Evolutionary conservation across 106 monocot genomes (phyloP), one percentile per base, ranked within the genome.

Genomic region (Apostasia shenzhenica): DNA sequence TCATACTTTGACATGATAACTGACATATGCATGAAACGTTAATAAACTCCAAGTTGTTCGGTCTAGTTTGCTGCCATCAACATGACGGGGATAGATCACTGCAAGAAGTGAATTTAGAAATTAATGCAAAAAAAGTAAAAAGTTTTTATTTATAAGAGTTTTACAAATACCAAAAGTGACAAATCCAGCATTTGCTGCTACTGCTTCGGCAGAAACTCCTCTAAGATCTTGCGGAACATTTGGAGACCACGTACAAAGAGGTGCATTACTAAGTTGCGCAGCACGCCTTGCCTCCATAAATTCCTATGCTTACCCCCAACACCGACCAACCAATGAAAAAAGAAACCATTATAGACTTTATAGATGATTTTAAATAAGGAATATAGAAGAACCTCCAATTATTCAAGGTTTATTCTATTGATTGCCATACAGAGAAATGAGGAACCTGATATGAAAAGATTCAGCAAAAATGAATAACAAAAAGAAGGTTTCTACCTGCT

Each of bases 11-110:
- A 99, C 92, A 76, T 99, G 92, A 72, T 99, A 99, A 74, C 91
- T 99, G 70, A 99, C 92, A 83, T 92, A 99, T 12, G 97, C 97
- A 83, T 92, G 97, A 80, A 99, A 99, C 43, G 97, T 92, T 55
- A 87, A 89, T 67, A 97, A 72, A 72, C 82, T 87, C 97, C 97
- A 97, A 42, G 89, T 92, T 51, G 83, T 86, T 77, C 70, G 89
- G 63, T 99, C 97, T 13, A 99, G 57, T 70, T 85, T 99, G 59
- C 83, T 69, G 6, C 82, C 87, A 66, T 97, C 89, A 68, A 86
- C 85, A 74, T 92, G 92, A 7, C 84, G 80, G 38, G 92, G 86
- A 42, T 74, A 78, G 65, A 99, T 89, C 55, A 92, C 97, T 97
- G 82, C 63, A 74, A 14, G 67, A 8, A 70, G 39, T 8, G 12